Evolutionary conservation across 257 asterid species (phyloP).

Genomic region (Marsdenia floribunda): DNA sequence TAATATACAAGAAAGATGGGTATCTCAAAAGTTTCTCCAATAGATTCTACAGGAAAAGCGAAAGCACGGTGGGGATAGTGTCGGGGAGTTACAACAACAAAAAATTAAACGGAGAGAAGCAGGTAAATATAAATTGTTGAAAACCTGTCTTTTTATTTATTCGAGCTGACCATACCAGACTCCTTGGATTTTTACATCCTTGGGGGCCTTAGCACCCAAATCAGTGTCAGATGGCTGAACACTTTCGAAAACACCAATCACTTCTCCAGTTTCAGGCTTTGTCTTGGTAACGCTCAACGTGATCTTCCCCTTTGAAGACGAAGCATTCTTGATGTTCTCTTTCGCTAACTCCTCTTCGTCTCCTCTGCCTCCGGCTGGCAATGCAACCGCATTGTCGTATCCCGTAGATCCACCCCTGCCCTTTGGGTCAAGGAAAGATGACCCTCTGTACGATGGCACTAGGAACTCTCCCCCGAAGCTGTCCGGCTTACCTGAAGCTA

Average conservation of each 20-base stretch:
- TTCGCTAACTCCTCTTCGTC: constrained; percentile 91
- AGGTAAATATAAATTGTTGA: constrained; percentile 12
- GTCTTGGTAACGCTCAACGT: constrained; percentile 71
- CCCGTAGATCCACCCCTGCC: constrained; percentile 99
- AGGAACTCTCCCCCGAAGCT: constrained; percentile 67
- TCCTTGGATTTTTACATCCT: constrained; percentile 95
- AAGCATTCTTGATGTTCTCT: constrained; percentile 76
- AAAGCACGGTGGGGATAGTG: not conserved
- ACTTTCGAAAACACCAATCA: constrained; percentile 94
- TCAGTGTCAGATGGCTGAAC: constrained; percentile 96
- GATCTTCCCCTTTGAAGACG: constrained; percentile 71
- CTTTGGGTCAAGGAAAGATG: constrained; percentile 99
- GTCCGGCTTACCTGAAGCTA: constrained; percentile 82
- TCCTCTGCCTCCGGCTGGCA: constrained; percentile 99
- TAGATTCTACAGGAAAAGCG: constrained; percentile 22
- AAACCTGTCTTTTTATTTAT: constrained; percentile 21
- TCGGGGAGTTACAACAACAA: constrained; percentile 29
- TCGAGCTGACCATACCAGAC: constrained; percentile 97
- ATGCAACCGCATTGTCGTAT: constrained; percentile 90
- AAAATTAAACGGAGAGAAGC: constrained; percentile 30
- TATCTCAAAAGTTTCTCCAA: constrained; percentile 27
- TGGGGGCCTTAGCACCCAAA: constrained; percentile 88
- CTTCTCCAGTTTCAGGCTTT: constrained; percentile 94
- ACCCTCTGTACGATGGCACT: constrained; percentile 95
- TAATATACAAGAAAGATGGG: constrained; percentile 45